These are phyloP conservation scores for Pilobolus umbonatus DNA, from an alignment of 192 early-diverging fungal species.

Conservation along the genomic window DNA sequence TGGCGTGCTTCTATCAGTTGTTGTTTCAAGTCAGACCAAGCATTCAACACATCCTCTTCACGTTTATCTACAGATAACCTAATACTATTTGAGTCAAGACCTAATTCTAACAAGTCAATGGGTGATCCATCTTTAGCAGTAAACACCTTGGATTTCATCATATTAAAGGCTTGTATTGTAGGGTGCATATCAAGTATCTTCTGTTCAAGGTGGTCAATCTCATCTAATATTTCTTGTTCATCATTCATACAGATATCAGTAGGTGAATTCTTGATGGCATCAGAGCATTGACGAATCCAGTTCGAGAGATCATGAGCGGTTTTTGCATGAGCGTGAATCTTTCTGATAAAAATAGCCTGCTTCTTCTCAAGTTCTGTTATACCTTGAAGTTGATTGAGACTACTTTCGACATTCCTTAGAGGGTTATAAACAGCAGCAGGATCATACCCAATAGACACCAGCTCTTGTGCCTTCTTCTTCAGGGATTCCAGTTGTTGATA, in stretches of 20 bases:
- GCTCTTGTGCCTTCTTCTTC: neutral
- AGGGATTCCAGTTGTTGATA: neutral
- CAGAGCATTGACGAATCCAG: slow-evolving; percentile 26
- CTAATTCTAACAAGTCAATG: neutral
- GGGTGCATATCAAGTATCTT: slow-evolving; percentile 20
- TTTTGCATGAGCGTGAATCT: slow-evolving; percentile 26
- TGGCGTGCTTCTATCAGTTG: slow-evolving; percentile 12
- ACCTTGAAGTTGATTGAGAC: neutral
- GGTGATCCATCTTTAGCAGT: slow-evolving; percentile 11
- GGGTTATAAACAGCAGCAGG: slow-evolving; percentile 4
- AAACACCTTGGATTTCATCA: slow-evolving; percentile 18
- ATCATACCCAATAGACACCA: slow-evolving; percentile 5
- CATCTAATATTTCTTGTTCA: slow-evolving; percentile 18
- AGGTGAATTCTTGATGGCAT: slow-evolving; percentile 17
- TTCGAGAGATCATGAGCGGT: slow-evolving; percentile 18
- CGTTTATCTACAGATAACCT: slow-evolving; percentile 17
- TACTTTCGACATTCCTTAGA: neutral
- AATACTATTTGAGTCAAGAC: slow-evolving; percentile 4
- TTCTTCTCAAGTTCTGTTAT: slow-evolving; percentile 15
- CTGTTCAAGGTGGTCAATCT: slow-evolving; percentile 17
- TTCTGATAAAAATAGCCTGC: slow-evolving; percentile 21
- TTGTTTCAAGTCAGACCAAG: slow-evolving; percentile 31
- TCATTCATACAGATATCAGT: slow-evolving; percentile 23
- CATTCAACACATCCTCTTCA: slow-evolving; percentile 23
- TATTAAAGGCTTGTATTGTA: slow-evolving; percentile 23